Percentiles rank a stretch among this genome's conserved stretches.
Conservation (phyloP, 75 land plant species). For the Larix kaempferi region DNA sequence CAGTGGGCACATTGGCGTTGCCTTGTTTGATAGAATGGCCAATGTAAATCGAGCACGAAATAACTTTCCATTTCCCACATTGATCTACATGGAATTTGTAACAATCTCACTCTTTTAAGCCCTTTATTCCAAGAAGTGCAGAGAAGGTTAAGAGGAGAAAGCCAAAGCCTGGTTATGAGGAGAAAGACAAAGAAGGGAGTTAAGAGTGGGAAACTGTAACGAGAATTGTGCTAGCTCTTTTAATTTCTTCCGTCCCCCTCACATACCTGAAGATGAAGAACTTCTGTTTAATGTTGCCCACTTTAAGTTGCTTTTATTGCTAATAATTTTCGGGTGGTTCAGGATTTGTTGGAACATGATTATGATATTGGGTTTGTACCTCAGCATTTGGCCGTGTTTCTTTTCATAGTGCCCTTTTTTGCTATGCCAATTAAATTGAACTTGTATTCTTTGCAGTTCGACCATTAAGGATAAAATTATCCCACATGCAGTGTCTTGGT, state of each 20-base stretch:
- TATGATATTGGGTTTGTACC: constrained; percentile 85
- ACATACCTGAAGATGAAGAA: constrained; percentile 47
- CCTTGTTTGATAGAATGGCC: too few relatives aligned
- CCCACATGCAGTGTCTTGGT: constrained; percentile 93
- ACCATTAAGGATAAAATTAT: constrained; percentile 79
- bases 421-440: neutral
- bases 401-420: neutral
- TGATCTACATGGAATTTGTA: too few relatives aligned
- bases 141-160: too few relatives aligned
- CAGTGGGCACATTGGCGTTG: too few relatives aligned
- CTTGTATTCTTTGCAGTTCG: constrained; percentile 34
- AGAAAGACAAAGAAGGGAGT: constrained; percentile 53
- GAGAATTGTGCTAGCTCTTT: constrained; percentile 52
- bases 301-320: neutral
- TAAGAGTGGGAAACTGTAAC: constrained; percentile 49
- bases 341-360: constrained; percentile 96
- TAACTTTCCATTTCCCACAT: too few relatives aligned
- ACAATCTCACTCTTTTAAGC: neutral
- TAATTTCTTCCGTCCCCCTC: constrained; percentile 48
- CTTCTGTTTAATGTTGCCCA: neutral
- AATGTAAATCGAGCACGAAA: too few relatives aligned
- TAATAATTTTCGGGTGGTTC: constrained; percentile 1
- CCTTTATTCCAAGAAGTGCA: neutral
- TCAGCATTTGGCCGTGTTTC: neutral
- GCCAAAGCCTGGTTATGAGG: constrained; percentile 40